These are phyloP conservation scores for Candida xiaguanensis DNA, from an alignment of 805 yeast species.

Conservation along the genomic window DNA sequence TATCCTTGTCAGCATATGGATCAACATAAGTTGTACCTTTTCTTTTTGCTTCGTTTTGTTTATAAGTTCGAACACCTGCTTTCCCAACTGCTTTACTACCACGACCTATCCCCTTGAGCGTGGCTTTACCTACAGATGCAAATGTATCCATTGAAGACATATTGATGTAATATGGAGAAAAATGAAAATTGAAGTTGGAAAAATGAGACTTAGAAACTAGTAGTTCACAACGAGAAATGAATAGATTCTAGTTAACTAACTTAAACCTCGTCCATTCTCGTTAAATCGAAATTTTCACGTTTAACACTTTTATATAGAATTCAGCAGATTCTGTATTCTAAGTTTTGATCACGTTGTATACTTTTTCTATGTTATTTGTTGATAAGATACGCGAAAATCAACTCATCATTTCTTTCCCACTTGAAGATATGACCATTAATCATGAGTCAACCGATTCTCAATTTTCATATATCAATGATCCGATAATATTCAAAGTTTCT, in stretches of 20 bases:
- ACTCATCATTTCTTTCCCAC: too few species aligned
- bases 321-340: too few species aligned
- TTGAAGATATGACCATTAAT: constrained; percentile 14
- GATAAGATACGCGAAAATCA: too few species aligned
- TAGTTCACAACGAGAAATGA: too few species aligned
- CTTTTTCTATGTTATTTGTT: too few species aligned
- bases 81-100: constrained; percentile 48
- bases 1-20: constrained; percentile 1
- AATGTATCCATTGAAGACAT: constrained; percentile 30
- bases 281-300: too few species aligned
- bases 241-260: too few species aligned
- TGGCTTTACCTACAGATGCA: constrained; percentile 46
- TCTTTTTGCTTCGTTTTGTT: constrained; percentile 32
- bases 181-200: neutral
- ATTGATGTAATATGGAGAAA: neutral
- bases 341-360: too few species aligned
- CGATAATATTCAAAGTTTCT: constrained; percentile 14
- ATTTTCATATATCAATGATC: constrained; percentile 13
- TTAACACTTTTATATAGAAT: too few species aligned
- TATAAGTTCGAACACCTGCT: constrained; percentile 51
- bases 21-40: constrained; percentile 16
- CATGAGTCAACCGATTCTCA: constrained; percentile 9
- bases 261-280: too few species aligned
- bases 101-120: constrained; percentile 48
- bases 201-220: neutral